Evolutionary conservation across 306 rosid species (phyloP).

Genomic region (Cucumis sativus): Cucumber_9930_V3 NC_026657.2:11438001-11438500

Average conservation of each 20-base stretch:
- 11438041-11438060: background rate
- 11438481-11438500: no score
- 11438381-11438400: no score
- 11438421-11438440: no score
- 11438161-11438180: background rate
- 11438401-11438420: no score
- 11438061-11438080: background rate
- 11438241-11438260: background rate
- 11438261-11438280: background rate
- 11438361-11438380: no score
- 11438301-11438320: background rate
- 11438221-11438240: background rate
- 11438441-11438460: no score
- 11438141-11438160: conserved; percentile 2
- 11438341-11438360: no score
- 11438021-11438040: no score
- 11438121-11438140: background rate
- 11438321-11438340: background rate
- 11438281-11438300: background rate
- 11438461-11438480: no score
- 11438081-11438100: background rate
- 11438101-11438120: background rate
- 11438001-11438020: background rate
- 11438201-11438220: background rate
- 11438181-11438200: background rate